phyloP scores from a whole-genome alignment of 306 rosid species.

The Erythrophleum fordii region DNA sequence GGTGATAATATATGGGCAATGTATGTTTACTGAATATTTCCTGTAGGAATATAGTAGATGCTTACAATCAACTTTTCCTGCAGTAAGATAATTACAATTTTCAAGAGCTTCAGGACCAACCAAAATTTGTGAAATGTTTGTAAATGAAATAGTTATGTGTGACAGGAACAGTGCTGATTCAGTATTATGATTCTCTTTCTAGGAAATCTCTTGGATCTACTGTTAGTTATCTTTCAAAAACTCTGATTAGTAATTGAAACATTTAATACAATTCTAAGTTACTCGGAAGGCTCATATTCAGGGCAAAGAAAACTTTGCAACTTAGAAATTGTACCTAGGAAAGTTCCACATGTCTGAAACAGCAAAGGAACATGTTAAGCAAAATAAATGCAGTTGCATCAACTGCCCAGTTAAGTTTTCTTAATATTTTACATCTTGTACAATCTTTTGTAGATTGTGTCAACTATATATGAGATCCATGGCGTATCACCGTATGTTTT shows the following conservation, averaged over 20 bases:
- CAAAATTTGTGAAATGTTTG: not conserved
- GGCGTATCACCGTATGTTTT: not conserved
- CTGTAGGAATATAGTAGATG: not conserved
- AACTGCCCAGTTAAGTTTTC: not conserved
- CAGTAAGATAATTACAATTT: not conserved
- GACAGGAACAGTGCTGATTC: not conserved
- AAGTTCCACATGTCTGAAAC: slow-evolving; percentile 13
- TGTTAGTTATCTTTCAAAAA: slow-evolving; percentile 3
- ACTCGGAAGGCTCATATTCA: not conserved
- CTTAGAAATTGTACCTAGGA: not conserved
- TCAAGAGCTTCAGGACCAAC: not conserved
- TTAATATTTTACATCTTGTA: not conserved
- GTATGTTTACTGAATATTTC: not conserved
- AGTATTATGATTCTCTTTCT: not conserved
- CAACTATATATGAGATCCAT: slow-evolving; percentile 2
- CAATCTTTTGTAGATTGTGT: not conserved
- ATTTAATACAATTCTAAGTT: not conserved
- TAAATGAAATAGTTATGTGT: not conserved
- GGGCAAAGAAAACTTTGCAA: not conserved
- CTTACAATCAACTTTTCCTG: not conserved
- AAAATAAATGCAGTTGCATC: not conserved
- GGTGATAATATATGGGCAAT: not conserved
- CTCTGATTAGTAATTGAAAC: not conserved
- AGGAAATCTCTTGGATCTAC: not conserved
- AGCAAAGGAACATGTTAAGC: not conserved